Conservation (phyloP, 1,284 basidiomycete species). For the Boletus hoseneyae region DNA sequence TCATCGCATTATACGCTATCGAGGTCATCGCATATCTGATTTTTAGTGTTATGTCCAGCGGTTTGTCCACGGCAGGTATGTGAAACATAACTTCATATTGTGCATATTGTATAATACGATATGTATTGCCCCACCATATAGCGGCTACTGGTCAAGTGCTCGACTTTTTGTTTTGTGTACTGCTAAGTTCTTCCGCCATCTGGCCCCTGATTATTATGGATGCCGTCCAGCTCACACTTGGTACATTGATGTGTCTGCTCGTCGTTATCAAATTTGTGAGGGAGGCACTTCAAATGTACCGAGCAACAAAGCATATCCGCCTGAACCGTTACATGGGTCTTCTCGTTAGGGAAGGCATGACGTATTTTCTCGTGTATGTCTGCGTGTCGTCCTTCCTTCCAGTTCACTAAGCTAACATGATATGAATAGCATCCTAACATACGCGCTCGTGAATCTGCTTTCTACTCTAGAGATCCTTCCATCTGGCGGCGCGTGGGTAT, state of each 20-base stretch:
- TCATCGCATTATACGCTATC: not conserved
- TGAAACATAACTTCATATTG: too few relatives aligned
- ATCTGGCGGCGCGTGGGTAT: too few relatives aligned
- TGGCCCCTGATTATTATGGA: too few relatives aligned
- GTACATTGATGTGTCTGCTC: not conserved
- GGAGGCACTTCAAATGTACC: not conserved
- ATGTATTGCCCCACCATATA: too few relatives aligned
- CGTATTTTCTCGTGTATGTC: not conserved
- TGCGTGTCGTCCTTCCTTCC: not conserved
- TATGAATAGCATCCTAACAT: not conserved
- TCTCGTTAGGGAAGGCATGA: not conserved
- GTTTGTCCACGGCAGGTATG: not conserved
- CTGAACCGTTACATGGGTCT: not conserved
- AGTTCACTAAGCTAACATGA: too few relatives aligned
- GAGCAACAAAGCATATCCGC: not conserved
- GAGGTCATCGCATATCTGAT: not conserved
- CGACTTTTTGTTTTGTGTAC: not conserved
- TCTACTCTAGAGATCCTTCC: too few relatives aligned
- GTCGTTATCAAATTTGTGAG: not conserved
- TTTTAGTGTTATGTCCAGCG: too few relatives aligned
- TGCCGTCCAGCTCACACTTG: not conserved
- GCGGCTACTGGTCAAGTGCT: not conserved
- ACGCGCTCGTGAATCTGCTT: not conserved
- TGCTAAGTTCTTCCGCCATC: not conserved
- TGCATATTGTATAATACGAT: too few relatives aligned